Base-by-base conservation (phyloP, 352 stramenopile genomes). In the Globisporangium canariense region DNA sequence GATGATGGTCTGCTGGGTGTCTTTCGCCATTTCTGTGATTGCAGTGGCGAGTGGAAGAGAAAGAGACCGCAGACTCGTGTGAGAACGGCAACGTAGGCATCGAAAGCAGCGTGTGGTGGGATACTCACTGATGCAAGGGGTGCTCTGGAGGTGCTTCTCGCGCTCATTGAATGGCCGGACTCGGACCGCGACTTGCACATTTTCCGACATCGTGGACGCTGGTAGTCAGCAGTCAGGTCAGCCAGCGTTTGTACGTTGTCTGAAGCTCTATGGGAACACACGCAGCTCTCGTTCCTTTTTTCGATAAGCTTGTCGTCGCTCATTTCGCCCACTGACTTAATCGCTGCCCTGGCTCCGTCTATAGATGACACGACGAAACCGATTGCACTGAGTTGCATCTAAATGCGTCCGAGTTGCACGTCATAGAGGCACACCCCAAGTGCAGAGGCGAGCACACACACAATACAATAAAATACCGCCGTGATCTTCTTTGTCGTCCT, bases 1-100 rank as follows among this genome's bases (percentile, higher is more conserved):
- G 71, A 94, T 93, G 65, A 93, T 87, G 5, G 86, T 94, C 46
- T 93, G 82, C 60, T 91, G 83, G 2, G 76, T 87, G 28, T 93
- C 81, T 47, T 82, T 91, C 38, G 90, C 65, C 83, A 94, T 92
- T 5, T 85, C 85, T 93, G 16, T 25, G 2, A 4, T 46, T 25
- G 16, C 4, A 20, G 16, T 32, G 11, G 20, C 40, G 16, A 13
- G 2, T 32, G 6, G 25, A 32, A 22, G 16, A 5, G 25, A 10
- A 9, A 43, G 20, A 22, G 20, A 22, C 20, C 5, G 32, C 8
- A 13, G 11, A 22, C 36, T 49, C 36, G 32, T 4, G 30, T 46
- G 10, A 57, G 43, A 20, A 58, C 3, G n/a, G 14, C 18, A 45
- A 20, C 16, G n/a, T 6, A 22, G n/a, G 14, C 20, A 18, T 4